Base-by-base conservation (phyloP, 108 stramenopile species). In the Pseudonitzschia multistriata region DNA sequence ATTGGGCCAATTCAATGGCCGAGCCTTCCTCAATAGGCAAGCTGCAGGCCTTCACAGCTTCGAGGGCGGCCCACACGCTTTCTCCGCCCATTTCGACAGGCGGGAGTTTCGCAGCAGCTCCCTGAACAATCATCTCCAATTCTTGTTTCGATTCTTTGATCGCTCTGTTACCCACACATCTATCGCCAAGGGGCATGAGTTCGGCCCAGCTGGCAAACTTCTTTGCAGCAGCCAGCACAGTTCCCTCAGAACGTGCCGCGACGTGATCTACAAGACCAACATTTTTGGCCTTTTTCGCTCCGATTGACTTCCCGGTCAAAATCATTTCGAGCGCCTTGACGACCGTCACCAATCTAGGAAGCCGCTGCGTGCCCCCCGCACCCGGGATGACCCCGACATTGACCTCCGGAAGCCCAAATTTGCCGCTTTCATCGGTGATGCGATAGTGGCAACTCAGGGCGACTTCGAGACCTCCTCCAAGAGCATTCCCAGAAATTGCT, bases 281-380 rank as follows among this genome's bases (percentile, higher is more conserved):
- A 29, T 75, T 47, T 31, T 80, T 50, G 2, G 93, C 97, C 78
- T 85, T 68, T 4, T 65, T 61, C n/a, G 70, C 59, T 7, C 84
- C 67, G 68, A 91, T 73, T 21, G 85, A 77, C 37, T 74, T 67
- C 30, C 96, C 98, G 5, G 88, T 83, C 47, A 90, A 59, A 75
- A 97, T 97, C 79, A 96, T 84, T 68, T 89, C 83, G 30, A 93
- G 69, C 3, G 96, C 94, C 54, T 79, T 70, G 19, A 79, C 74
- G 36, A 91, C 77, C 8, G 86, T 88, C 52, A 94, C 83, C 53
- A 97, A 76, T 47, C 97, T 79, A 13, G 97, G 94, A 54, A 99
- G 88, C 31, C 97, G 94, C 77, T 99, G 98, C 3, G 98, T 98
- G 10, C 97, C 98, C 6, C 97, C 97, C 0, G 97, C 98, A 21